phyloP scores from a whole-genome alignment of 139 green algal species.

The Zygnema circumcarinatum region DNA sequence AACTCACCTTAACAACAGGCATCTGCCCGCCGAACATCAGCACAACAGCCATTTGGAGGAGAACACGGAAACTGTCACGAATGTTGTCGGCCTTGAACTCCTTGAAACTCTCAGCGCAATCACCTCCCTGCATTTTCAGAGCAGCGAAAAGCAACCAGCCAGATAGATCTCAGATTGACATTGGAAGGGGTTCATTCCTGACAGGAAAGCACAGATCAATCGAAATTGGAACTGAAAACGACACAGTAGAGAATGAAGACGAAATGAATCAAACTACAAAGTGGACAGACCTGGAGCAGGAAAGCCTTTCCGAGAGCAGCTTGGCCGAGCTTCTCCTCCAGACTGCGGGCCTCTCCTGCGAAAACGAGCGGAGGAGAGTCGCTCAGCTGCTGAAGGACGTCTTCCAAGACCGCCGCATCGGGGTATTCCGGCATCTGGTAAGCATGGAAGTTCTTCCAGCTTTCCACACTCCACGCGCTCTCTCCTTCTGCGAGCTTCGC shows the following conservation, averaged over 20 bases:
- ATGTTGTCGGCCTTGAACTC: slow-evolving; percentile 97
- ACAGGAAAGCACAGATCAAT: no score
- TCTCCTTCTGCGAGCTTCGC: not conserved
- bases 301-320: slow-evolving; percentile 80
- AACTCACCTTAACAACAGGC: slow-evolving; percentile 90
- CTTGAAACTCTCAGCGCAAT: slow-evolving; percentile 96
- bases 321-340: slow-evolving; percentile 87
- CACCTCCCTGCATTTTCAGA: slow-evolving; percentile 72
- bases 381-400: slow-evolving; percentile 73
- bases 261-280: no score
- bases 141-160: not conserved
- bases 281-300: slow-evolving; percentile 72
- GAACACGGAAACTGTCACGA: slow-evolving; percentile 68
- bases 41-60: slow-evolving; percentile 89
- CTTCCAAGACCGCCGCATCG: slow-evolving; percentile 68
- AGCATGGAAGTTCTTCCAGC: slow-evolving; percentile 69
- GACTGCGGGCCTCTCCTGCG: slow-evolving; percentile 90
- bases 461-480: slow-evolving; percentile 60
- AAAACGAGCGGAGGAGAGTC: slow-evolving; percentile 93
- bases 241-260: no score
- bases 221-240: no score
- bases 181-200: no score
- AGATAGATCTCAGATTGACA: no score
- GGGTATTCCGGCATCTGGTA: slow-evolving; percentile 83
- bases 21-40: slow-evolving; percentile 94